Evolutionary conservation across 202 grass and related monocot species (phyloP).

Genomic region (Eragrostis tef): DNA sequence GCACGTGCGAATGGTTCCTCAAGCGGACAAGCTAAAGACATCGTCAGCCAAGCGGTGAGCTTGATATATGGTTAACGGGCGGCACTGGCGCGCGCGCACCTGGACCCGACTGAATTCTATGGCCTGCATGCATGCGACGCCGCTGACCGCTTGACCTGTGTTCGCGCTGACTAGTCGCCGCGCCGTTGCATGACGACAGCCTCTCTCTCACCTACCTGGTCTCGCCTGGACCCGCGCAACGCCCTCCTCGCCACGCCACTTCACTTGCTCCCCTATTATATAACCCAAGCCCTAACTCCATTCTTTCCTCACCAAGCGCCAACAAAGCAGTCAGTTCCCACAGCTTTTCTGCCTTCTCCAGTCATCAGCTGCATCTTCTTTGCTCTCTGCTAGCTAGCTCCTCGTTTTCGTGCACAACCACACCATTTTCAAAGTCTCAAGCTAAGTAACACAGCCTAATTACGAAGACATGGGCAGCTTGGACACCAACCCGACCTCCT

Average conservation of each 20-base stretch:
- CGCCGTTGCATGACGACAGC: neutral
- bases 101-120: neutral
- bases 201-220: neutral
- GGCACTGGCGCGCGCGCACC: too few relatives aligned
- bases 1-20: neutral
- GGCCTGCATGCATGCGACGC: neutral
- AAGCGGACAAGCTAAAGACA: too few relatives aligned
- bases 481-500: neutral
- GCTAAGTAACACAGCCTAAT: too few relatives aligned
- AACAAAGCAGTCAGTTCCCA: neutral
- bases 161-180: neutral
- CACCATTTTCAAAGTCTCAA: too few relatives aligned
- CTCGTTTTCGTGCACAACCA: neutral
- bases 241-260: neutral
- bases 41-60: too few relatives aligned
- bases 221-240: neutral
- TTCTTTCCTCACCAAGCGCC: neutral
- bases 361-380: neutral
- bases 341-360: neutral
- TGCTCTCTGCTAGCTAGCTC: neutral
- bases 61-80: neutral
- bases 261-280: neutral
- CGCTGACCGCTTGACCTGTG: neutral
- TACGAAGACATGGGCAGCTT: constrained; percentile 12
- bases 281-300: neutral